These are phyloP conservation scores for Asterophora parasitica DNA, from an alignment of 768 basidiomycete genomes.

Conservation along the genomic window DNA sequence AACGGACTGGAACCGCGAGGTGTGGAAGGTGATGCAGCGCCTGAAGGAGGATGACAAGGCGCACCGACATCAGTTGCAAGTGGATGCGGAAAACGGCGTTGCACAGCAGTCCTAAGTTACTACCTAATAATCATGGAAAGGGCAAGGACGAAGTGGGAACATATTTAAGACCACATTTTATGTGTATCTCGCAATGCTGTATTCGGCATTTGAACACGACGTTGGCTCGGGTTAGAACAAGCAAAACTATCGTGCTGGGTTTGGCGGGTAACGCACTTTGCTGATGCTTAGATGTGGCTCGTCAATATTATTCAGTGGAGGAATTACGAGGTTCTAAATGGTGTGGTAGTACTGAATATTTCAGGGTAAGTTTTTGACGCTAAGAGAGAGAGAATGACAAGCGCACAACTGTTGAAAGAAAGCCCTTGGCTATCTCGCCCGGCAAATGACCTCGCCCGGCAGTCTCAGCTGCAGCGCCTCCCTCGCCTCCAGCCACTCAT, in stretches of 20 bases:
- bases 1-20: constrained; percentile 70
- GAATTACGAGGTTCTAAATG: not conserved
- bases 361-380: not conserved
- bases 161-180: too few relatives aligned
- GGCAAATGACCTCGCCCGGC: constrained; percentile 83
- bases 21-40: constrained; percentile 52
- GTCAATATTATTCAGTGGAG: not conserved
- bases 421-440: constrained; percentile 38
- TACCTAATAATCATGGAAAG: too few relatives aligned
- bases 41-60: constrained; percentile 42
- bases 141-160: too few relatives aligned
- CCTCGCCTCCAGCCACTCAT: constrained; percentile 88
- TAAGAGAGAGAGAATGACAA: not conserved
- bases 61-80: not conserved
- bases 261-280: too few relatives aligned
- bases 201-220: too few relatives aligned
- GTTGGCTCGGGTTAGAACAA: too few relatives aligned
- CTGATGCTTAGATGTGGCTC: too few relatives aligned
- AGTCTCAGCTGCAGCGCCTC: constrained; percentile 80
- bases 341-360: not conserved
- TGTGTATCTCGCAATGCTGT: too few relatives aligned
- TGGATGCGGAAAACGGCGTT: not conserved
- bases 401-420: not conserved
- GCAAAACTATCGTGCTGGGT: too few relatives aligned
- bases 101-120: not conserved